phyloP scores from a whole-genome alignment of 768 basidiomycete species.

The Daedalea quercina region DNA sequence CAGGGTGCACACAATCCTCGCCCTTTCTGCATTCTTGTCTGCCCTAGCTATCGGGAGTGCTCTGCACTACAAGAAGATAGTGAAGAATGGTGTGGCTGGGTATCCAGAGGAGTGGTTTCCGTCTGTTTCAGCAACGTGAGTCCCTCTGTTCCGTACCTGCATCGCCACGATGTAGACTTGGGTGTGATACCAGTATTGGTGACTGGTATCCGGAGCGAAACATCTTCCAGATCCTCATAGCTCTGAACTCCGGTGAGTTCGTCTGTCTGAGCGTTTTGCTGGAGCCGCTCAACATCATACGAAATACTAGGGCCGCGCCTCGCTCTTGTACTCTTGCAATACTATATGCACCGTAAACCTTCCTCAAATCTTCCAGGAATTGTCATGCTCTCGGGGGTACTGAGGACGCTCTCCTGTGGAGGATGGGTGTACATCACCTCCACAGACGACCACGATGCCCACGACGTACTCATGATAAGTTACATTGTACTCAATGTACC shows the following conservation, averaged over 20 bases:
- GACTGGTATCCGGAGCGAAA: slow-evolving; percentile 88
- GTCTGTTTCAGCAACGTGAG: slow-evolving; percentile 80
- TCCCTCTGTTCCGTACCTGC: slow-evolving; percentile 5
- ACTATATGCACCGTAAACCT: slow-evolving; percentile 44
- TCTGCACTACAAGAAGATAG: slow-evolving; percentile 79
- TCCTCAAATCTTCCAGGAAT: slow-evolving; percentile 38
- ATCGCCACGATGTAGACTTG: background rate
- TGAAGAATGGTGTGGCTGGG: slow-evolving; percentile 76
- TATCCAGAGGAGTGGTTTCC: slow-evolving; percentile 91
- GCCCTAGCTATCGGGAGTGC: slow-evolving; percentile 60
- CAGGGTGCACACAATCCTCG: slow-evolving; percentile 58
- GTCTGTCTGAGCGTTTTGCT: background rate
- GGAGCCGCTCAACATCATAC: background rate
- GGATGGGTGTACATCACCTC: slow-evolving; percentile 93
- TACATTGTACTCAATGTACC: slow-evolving; percentile 83
- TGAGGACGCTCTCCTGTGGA: slow-evolving; percentile 77
- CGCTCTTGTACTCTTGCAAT: slow-evolving; percentile 55
- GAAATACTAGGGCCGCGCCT: slow-evolving; percentile 62
- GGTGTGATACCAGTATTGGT: slow-evolving; percentile 53
- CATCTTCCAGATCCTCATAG: slow-evolving; percentile 83
- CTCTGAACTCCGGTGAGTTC: slow-evolving; percentile 62
- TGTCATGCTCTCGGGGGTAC: slow-evolving; percentile 54
- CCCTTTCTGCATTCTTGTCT: slow-evolving; percentile 53
- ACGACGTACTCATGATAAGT: slow-evolving; percentile 83
- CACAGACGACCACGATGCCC: slow-evolving; percentile 72